Evolutionary conservation across 768 basidiomycete genomes (phyloP), one percentile per base, ranked within the genome.

Genomic region (Lentinula lateritia): DNA sequence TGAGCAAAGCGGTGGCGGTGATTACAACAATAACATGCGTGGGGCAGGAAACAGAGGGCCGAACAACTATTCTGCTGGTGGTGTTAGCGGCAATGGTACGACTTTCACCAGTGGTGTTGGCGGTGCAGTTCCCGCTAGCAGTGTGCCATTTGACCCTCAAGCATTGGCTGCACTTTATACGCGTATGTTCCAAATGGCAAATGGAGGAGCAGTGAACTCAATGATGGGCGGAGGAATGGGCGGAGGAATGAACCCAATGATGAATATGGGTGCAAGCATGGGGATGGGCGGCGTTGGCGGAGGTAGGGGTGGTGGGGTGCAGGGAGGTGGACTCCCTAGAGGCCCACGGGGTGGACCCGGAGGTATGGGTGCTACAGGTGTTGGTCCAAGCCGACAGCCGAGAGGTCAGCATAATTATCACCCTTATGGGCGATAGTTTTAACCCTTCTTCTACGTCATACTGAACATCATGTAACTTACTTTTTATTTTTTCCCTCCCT

Each of bases 161-260:
- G 92, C 92, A 1, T 87, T 98, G 70, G 93, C 93, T 0, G 85
- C 89, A 61, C 86, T 98, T 62, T 98, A 97, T 75, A 93, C 95
- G 39, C 89, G 93, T 64, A 98, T 98, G 96, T 89, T 93, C 80
- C 87, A 89, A 70, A 89, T 92, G 78, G 83, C 90, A 52, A 83
- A 84, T 41, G 85, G 78, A 0, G 61, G 52, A 15, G 56, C 73
- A 54, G 79, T 82, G 75, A 83, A 83, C 68, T 81, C 81, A 3
- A 82, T 79, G 70, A 86, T 87, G 84, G 71, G 23, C 15, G 43
- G 36, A 18, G 50, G 59, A 28, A 52, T 52, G 38, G 52, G 32
- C 16, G 23, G 28, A 13, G 52, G 39, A 50, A 52, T 50, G 45
- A 48, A n/a, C 23, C 20, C 8, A 59, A 35, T n/a, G 28, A 20